These are phyloP conservation scores for Draba incana DNA, from an alignment of 345 rosid species.

Conservation along the genomic window DNA sequence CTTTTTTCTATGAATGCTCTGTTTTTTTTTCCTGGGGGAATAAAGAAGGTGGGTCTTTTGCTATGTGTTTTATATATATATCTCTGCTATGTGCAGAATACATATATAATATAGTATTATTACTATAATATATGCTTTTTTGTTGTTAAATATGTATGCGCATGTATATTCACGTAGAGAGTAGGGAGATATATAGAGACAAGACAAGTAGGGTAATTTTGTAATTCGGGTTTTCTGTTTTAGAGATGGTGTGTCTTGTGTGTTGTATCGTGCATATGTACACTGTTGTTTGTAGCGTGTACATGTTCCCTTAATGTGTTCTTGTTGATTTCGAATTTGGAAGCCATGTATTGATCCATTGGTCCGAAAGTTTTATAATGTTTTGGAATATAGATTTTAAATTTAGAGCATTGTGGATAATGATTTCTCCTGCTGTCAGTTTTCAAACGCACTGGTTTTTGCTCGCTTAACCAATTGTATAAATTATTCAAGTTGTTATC, in stretches of 20 bases:
- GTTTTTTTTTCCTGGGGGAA: conserved; percentile 4
- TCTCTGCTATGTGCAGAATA: conserved; percentile 6
- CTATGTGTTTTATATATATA: conserved; percentile 27
- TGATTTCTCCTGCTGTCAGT: no score
- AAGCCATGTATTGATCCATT: not conserved
- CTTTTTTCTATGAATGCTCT: conserved; percentile 14
- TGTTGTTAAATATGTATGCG: not conserved
- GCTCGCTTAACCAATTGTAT: no score
- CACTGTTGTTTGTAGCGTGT: not conserved
- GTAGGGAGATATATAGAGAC: not conserved
- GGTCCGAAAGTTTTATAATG: not conserved
- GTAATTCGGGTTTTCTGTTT: conserved; percentile 7
- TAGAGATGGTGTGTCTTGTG: conserved; percentile 25
- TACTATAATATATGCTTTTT: not conserved
- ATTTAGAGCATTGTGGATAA: not conserved
- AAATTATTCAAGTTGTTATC: no score
- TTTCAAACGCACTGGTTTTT: no score
- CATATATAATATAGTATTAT: not conserved
- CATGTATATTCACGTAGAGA: conserved; percentile 29
- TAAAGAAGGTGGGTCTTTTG: conserved; percentile 31
- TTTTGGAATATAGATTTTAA: not conserved
- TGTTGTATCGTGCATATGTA: conserved; percentile 36
- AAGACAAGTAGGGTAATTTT: conserved; percentile 21
- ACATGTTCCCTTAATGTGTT: conserved; percentile 26
- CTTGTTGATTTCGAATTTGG: conserved; percentile 1